Percentiles rank a stretch among this genome's conserved stretches.
Evolutionary conservation across 2,329 filamentous ascomycete genomes (phyloP).

Genomic region (Fusarium sp.): DNA sequence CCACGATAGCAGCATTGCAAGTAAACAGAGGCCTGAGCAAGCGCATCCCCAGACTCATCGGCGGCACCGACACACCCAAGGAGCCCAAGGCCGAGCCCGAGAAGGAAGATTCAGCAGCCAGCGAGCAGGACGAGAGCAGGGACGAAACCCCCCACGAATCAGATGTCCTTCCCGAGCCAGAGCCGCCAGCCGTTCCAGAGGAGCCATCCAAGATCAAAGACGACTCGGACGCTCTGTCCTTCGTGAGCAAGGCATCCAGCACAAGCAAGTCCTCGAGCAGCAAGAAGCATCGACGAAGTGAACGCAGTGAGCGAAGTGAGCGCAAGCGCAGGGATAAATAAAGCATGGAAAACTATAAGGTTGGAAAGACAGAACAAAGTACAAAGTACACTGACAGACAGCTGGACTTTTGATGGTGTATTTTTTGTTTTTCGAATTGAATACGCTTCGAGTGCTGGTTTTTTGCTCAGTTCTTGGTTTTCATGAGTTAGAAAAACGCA

Average conservation of each 20-base stretch:
- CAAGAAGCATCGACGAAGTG: constrained; percentile 31
- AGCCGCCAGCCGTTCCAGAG: not conserved
- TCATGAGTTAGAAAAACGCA: not conserved
- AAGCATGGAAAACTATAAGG: not conserved
- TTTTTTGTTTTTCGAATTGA: constrained; percentile 16
- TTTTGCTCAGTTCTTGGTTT: not conserved
- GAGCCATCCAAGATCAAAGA: constrained; percentile 15
- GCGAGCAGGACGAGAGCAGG: constrained; percentile 24
- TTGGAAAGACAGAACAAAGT: constrained; percentile 29
- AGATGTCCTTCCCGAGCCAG: not conserved
- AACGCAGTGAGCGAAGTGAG: constrained; percentile 17
- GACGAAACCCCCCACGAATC: constrained; percentile 14
- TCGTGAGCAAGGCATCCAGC: constrained; percentile 15
- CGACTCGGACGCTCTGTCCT: constrained; percentile 7
- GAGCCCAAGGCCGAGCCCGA: constrained; percentile 11
- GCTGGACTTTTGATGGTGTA: constrained; percentile 28
- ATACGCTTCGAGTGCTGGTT: constrained; percentile 14
- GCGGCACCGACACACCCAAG: constrained; percentile 20
- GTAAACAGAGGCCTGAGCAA: constrained; percentile 23
- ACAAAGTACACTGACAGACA: constrained; percentile 21
- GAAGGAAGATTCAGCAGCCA: constrained; percentile 21
- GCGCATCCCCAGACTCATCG: constrained; percentile 17
- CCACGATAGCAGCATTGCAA: constrained; percentile 19
- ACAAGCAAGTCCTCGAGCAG: constrained; percentile 21
- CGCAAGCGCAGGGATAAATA: constrained; percentile 31